phyloP scores from a whole-genome alignment of 2,329 filamentous ascomycete genomes.

The Curvularia sp. region DNA sequence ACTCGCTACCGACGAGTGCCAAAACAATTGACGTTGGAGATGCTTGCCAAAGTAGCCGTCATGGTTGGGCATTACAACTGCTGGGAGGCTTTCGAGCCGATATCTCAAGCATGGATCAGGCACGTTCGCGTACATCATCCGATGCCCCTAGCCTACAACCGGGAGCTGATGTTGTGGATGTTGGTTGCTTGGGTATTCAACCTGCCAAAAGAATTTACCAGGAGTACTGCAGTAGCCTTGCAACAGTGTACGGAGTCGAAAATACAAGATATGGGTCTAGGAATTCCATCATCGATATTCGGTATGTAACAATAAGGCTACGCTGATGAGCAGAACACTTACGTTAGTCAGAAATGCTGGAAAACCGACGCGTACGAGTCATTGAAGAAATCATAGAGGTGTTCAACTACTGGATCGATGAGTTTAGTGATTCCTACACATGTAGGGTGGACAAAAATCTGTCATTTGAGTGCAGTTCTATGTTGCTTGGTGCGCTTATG shows the following conservation, averaged over 20 bases:
- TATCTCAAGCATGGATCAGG: conserved; percentile 54
- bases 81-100: conserved; percentile 53
- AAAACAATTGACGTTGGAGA: conserved; percentile 48
- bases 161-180: conserved; percentile 37
- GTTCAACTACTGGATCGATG: conserved; percentile 1
- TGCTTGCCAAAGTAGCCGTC: conserved; percentile 54
- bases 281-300: conserved; percentile 14
- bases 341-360: not conserved
- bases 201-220: conserved; percentile 16
- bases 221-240: conserved; percentile 12
- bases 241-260: conserved; percentile 4
- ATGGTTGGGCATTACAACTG: conserved; percentile 55
- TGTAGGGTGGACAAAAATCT: not conserved
- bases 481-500: conserved; percentile 29
- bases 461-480: conserved; percentile 21
- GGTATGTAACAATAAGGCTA: conserved; percentile 4
- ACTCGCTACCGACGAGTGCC: conserved; percentile 52
- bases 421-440: not conserved
- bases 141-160: conserved; percentile 17
- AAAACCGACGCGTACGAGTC: not conserved
- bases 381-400: not conserved
- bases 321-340: not conserved
- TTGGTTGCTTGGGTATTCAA: conserved; percentile 30
- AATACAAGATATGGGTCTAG: conserved; percentile 16
- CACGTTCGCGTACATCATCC: conserved; percentile 12